Evolutionary conservation across 192 early-diverging fungal species (phyloP), one percentile per base, ranked within the genome.

Genomic region (Linnemannia zychae): DNA sequence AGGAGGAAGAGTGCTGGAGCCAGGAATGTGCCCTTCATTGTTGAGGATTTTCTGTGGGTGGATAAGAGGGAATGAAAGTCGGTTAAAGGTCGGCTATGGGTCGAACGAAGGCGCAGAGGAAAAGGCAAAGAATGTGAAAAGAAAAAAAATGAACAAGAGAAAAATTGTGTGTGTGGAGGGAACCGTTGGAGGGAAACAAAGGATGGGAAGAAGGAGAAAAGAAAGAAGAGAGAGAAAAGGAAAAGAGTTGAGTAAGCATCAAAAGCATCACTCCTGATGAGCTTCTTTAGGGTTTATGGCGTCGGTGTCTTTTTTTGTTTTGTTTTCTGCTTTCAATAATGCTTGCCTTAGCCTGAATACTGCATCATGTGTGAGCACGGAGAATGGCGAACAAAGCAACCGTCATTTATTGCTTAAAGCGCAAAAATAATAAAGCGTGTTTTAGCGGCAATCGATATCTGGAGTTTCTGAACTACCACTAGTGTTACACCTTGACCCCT

Each of bases 1-100:
- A 79, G 69, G 37, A 72, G n/a, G 60, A 73, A 15, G 72, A 80
- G 48, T 9, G 37, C 47, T 12, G 36, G 20, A 49, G 33, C 11
- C 66, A 49, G 12, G 71, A 69, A n/a, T 2, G 40, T 40, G 46
- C 24, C 57, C 57, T 63, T 63, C 57, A 63, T 63, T 15, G 24
- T 31, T 6, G 63, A 20, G 24, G 71, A 20, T 18, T 18, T 31
- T 72, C 17, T 18, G 12, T 12, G 12, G 24, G 28, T 15, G 13
- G 28, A 31, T n/a, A 33, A 40, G 9, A 13, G 4, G 17, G 36
- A 24, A 37, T 37, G 66, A 57, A n/a, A n/a, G 31, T 33, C 66
- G 66, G 36, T 17, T 18, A 15, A n/a, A n/a, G n/a, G n/a, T n/a
- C 24, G 17, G 31, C 13, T 4, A 36, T 31, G 17, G 2, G 31